A percentile compares a stretch with the other conserved stretches of the same genome.
Conservation (phyloP, 2,329 filamentous ascomycete genomes). For the Ceratocystis eucalypticola region DNA sequence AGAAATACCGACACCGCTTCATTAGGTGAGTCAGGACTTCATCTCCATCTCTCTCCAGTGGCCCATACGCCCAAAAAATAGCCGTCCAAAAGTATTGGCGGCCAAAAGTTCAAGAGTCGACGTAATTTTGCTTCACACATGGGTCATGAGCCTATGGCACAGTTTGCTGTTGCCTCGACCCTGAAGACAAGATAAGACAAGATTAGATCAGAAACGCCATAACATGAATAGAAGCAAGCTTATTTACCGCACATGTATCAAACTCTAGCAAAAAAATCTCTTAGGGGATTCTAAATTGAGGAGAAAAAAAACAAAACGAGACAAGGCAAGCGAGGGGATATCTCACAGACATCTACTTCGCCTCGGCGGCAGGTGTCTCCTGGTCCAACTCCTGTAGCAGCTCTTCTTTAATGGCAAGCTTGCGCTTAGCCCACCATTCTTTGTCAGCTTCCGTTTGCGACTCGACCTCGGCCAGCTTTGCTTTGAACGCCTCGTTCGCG, state of each 20-base stretch:
- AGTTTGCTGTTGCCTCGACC: background rate
- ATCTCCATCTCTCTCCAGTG: background rate
- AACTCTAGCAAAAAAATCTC: background rate
- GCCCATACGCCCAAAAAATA: background rate
- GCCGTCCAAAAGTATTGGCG: background rate
- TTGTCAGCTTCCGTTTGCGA: constrained; percentile 59
- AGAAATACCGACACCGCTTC: background rate
- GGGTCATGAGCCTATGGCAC: background rate
- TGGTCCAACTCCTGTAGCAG: constrained; percentile 78
- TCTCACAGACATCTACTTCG: constrained; percentile 14
- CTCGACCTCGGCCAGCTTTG: constrained; percentile 62
- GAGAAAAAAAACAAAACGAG: constrained; percentile 37
- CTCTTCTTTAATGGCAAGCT: constrained; percentile 55
- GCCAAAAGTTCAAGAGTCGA: background rate
- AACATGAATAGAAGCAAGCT: background rate
- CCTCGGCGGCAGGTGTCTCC: constrained; percentile 33
- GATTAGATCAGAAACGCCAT: background rate
- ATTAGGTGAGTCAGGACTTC: background rate
- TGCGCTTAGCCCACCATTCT: constrained; percentile 84
- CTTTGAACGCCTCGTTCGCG: constrained; percentile 64
- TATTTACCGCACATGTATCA: background rate
- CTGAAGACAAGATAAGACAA: background rate
- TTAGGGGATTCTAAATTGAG: background rate
- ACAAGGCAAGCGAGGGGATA: constrained; percentile 37
- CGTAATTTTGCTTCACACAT: background rate